phyloP scores from a whole-genome alignment of 331 rosid species.

The Dryas integrifolia region DNA sequence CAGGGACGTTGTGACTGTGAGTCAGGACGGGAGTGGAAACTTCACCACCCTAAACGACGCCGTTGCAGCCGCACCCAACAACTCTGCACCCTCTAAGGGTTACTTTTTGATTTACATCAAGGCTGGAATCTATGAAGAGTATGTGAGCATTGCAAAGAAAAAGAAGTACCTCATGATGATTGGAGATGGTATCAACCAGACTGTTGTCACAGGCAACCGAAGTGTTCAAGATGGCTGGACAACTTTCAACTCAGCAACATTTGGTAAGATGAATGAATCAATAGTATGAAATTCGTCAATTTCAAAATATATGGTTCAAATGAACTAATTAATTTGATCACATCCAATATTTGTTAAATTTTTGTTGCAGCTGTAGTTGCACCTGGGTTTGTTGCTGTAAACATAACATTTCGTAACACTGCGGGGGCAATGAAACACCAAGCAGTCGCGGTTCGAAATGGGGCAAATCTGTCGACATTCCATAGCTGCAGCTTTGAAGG shows the following conservation, averaged over 20 bases:
- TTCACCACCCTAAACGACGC: conserved; percentile 63
- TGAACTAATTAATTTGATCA: no score
- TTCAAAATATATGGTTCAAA: no score
- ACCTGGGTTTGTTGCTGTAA: conserved; percentile 58
- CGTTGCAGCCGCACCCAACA: conserved; percentile 58
- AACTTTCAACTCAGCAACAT: conserved; percentile 62
- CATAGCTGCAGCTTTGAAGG: conserved; percentile 74
- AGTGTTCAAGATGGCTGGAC: conserved; percentile 55
- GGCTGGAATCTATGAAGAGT: conserved; percentile 58
- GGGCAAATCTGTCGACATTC: conserved; percentile 65
- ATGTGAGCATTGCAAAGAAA: conserved; percentile 42
- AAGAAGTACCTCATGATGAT: conserved; percentile 53
- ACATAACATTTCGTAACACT: conserved; percentile 64
- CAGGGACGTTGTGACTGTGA: conserved; percentile 53
- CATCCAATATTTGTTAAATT: background rate
- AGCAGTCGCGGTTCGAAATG: conserved; percentile 68
- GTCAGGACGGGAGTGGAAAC: conserved; percentile 63
- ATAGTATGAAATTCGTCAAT: no score
- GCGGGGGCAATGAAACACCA: conserved; percentile 66
- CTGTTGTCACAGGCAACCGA: conserved; percentile 53
- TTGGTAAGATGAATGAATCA: conserved; percentile 32
- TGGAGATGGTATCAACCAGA: conserved; percentile 63
- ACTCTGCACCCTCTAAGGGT: conserved; percentile 37
- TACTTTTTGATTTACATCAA: conserved; percentile 58
- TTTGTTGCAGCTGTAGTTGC: conserved; percentile 54